These are phyloP conservation scores for Oenanthe javanica DNA, from an alignment of 140 eudicot species.

Conservation along the genomic window DNA sequence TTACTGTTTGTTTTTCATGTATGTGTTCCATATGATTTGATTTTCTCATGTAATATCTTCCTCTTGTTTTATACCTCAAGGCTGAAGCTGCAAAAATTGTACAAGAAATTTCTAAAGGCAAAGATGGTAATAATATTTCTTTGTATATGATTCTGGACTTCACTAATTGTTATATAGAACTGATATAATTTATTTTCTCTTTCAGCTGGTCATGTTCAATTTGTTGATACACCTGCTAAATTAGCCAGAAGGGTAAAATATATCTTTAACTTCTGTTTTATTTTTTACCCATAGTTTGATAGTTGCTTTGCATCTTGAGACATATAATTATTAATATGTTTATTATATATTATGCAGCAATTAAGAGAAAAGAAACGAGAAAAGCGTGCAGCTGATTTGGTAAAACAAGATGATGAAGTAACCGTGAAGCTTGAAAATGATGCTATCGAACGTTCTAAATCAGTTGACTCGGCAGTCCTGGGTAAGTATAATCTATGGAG, in stretches of 20 bases:
- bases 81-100: constrained; percentile 22
- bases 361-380: constrained; percentile 76
- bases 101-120: constrained; percentile 39
- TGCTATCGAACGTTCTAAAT: constrained; percentile 90
- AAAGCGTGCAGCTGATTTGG: constrained; percentile 72
- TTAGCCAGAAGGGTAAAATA: constrained; percentile 75
- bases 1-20: constrained; percentile 6
- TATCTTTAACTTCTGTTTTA: not conserved
- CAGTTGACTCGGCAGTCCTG: constrained; percentile 90
- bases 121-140: constrained; percentile 31
- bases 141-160: constrained; percentile 10
- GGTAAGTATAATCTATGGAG: constrained; percentile 89
- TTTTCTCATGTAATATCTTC: not conserved
- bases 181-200: constrained; percentile 3
- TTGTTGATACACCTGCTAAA: constrained; percentile 65
- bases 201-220: constrained; percentile 50
- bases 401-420: constrained; percentile 74
- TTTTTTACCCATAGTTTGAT: not conserved
- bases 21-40: not conserved
- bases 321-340: not conserved
- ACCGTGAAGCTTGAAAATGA: constrained; percentile 85
- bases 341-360: constrained; percentile 45
- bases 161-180: not conserved
- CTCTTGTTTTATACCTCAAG: constrained; percentile 16
- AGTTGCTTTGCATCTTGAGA: not conserved